These are phyloP conservation scores for Silene noctiflora DNA, from an alignment of 179 eudicot genomes.

Conservation along the genomic window DNA sequence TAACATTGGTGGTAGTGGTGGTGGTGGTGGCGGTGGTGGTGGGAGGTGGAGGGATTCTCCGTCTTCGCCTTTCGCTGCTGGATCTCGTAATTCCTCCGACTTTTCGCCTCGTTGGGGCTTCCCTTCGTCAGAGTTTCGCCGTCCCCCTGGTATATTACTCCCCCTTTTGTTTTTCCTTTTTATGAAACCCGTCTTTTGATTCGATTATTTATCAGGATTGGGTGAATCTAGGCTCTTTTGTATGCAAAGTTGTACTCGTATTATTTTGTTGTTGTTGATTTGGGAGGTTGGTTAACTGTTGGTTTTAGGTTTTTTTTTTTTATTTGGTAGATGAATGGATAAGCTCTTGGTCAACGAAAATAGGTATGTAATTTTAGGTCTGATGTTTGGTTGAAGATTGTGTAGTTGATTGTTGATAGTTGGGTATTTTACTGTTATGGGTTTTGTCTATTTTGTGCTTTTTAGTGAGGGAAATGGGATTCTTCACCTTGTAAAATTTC, in stretches of 20 bases:
- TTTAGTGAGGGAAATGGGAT: not conserved
- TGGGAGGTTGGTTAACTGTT: not conserved
- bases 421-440: not conserved
- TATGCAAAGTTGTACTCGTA: no score
- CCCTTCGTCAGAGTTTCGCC: constrained; percentile 46
- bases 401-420: not conserved
- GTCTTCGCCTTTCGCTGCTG: constrained; percentile 30
- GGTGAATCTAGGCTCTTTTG: constrained; percentile 1
- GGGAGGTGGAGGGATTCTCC: constrained; percentile 64
- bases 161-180: not conserved
- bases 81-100: constrained; percentile 32
- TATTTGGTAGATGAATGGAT: not conserved
- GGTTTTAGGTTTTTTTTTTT: constrained; percentile 4
- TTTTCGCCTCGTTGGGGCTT: constrained; percentile 46
- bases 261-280: not conserved
- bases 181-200: not conserved
- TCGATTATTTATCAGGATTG: not conserved
- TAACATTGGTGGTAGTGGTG: constrained; percentile 19
- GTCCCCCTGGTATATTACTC: constrained; percentile 49
- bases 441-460: constrained; percentile 4
- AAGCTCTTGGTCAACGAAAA: constrained; percentile 10
- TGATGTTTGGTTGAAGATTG: not conserved
- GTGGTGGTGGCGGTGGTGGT: constrained; percentile 16
- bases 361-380: not conserved
- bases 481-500: not conserved